These are phyloP conservation scores for Prunus mongolica DNA, from an alignment of 306 rosid genomes.

Conservation along the genomic window DNA sequence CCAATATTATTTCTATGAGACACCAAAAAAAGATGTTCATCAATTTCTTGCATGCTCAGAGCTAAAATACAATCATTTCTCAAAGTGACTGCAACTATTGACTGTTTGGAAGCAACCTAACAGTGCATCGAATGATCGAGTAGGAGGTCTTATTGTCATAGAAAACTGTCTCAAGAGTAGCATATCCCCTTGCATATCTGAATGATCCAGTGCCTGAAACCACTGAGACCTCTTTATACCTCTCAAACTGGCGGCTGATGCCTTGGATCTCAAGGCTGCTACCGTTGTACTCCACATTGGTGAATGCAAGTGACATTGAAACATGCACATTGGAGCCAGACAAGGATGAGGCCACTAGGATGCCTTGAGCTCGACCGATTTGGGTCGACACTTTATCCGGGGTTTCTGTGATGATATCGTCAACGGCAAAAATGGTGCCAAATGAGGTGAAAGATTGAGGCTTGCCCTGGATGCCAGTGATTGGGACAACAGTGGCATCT, in stretches of 20 bases:
- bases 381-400: background rate
- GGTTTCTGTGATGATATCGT: conserved; percentile 8
- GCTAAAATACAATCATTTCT: no score
- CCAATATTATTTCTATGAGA: no score
- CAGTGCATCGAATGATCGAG: conserved; percentile 18
- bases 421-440: conserved; percentile 10
- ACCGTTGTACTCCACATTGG: conserved; percentile 5
- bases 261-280: conserved; percentile 23
- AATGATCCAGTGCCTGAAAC: conserved; percentile 51
- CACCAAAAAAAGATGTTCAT: no score
- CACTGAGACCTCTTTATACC: conserved; percentile 30
- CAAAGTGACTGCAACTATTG: no score
- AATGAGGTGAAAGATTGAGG: conserved; percentile 7
- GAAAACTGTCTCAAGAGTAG: background rate
- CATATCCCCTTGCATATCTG: conserved; percentile 41
- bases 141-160: conserved; percentile 24
- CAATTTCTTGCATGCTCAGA: no score
- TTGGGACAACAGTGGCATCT: conserved; percentile 9
- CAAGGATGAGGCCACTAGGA: conserved; percentile 1
- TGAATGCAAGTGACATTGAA: background rate
- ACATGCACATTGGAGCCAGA: conserved; percentile 4
- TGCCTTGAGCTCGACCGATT: conserved; percentile 18
- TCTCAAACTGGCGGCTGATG: conserved; percentile 29
- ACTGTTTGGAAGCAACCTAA: background rate
- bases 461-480: conserved; percentile 5